Conservation (phyloP, 2,329 filamentous ascomycete species). For the Alternaria triticina region DNA sequence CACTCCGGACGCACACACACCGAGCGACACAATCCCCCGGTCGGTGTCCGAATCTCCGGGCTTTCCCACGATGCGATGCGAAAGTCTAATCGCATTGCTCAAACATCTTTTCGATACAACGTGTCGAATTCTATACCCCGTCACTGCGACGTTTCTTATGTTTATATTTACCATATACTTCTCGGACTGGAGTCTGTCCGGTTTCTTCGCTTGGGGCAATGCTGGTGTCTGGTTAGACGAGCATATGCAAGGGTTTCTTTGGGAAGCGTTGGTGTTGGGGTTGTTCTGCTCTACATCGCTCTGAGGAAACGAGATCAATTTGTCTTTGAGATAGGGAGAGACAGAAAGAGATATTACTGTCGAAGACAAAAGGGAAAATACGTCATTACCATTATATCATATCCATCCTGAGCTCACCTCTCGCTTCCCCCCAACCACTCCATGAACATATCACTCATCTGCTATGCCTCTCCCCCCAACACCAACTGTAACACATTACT, state of each 20-base stretch:
- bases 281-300: neutral
- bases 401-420: neutral
- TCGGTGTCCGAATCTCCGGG: neutral
- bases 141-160: conserved; percentile 16
- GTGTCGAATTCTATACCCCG: neutral
- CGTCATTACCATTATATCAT: neutral
- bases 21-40: neutral
- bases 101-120: neutral
- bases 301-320: neutral
- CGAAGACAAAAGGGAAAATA: neutral
- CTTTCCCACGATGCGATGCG: neutral
- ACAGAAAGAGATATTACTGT: neutral
- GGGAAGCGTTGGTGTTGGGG: conserved; percentile 13
- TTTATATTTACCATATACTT: neutral
- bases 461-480: neutral
- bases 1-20: neutral
- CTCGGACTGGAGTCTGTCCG: neutral
- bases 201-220: neutral
- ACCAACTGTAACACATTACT: neutral
- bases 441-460: neutral
- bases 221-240: neutral
- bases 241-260: neutral
- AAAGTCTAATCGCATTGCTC: neutral
- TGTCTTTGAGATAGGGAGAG: neutral
- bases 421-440: neutral